Conservation (phyloP, 225 moss, liverwort and hornwort species). For the Straminergon stramineum region DNA sequence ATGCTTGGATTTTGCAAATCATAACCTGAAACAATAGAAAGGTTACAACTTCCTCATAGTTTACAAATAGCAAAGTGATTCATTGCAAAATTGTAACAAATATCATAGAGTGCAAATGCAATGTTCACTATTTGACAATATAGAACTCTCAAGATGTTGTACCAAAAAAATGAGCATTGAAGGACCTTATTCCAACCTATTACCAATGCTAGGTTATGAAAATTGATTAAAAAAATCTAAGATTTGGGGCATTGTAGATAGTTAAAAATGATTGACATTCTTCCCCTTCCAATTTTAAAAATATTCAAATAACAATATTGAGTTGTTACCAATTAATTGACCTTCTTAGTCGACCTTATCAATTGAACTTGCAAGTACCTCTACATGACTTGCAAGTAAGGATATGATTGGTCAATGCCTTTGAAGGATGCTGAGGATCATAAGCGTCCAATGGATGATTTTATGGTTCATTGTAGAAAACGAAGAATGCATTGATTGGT, state of each 20-base stretch:
- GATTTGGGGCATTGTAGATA: not conserved
- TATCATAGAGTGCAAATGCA: not conserved
- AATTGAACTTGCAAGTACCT: too few species aligned
- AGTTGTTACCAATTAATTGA: not conserved
- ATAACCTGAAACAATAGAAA: too few species aligned
- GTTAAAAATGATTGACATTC: too few species aligned
- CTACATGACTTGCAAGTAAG: too few species aligned
- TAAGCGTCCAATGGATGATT: too few species aligned
- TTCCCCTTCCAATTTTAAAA: rapidly evolving
- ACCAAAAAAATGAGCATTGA: not conserved
- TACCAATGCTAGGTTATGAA: rapidly evolving
- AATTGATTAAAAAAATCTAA: not conserved
- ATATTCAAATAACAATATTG: not conserved
- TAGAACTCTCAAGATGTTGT: not conserved
- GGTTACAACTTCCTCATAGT: not conserved
- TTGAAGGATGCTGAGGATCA: too few species aligned
- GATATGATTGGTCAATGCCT: too few species aligned
- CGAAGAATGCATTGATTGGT: not conserved
- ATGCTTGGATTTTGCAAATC: not conserved
- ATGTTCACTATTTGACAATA: not conserved
- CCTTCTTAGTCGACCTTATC: not conserved
- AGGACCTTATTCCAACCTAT: not conserved
- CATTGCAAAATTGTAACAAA: rapidly evolving
- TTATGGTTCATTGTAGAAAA: not conserved
- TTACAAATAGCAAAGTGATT: not conserved